Percentiles rank a stretch among this genome's conserved stretches.
Evolutionary conservation across 495 filamentous ascomycete genomes (phyloP).

Genomic region (Penicillium taxi): DNA sequence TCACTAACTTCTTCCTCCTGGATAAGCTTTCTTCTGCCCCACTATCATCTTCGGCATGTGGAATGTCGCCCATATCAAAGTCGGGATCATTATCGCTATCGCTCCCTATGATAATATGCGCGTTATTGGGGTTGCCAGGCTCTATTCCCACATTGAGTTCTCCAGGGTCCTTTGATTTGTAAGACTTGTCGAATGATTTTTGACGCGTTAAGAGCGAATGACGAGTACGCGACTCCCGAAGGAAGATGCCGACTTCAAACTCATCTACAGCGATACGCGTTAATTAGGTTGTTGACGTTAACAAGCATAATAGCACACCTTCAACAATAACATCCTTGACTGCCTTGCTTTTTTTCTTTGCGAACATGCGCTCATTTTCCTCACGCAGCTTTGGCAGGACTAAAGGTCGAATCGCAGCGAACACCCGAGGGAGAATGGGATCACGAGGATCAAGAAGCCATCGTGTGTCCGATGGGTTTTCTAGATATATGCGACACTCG

Average conservation of each 20-base stretch:
- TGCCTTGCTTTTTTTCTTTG: conserved; percentile 58
- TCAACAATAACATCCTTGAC: conserved; percentile 81
- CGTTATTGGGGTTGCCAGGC: conserved; percentile 32
- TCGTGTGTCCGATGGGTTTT: conserved; percentile 71
- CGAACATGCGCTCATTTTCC: conserved; percentile 59
- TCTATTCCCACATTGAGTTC: conserved; percentile 43
- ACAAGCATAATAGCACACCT: conserved; percentile 58
- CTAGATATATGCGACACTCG: conserved; percentile 91
- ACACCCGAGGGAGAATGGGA: conserved; percentile 69
- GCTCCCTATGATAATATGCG: conserved; percentile 37
- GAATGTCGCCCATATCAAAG: conserved; percentile 31
- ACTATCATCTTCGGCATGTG: conserved; percentile 15
- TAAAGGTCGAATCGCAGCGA: conserved; percentile 71
- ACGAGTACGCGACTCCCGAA: conserved; percentile 78
- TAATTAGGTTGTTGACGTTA: no score
- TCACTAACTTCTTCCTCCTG: not conserved
- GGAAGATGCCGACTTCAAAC: conserved; percentile 89
- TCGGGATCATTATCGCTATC: conserved; percentile 33
- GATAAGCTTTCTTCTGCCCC: conserved; percentile 10
- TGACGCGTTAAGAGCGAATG: conserved; percentile 81
- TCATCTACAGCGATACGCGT: no score
- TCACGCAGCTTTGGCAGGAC: conserved; percentile 87
- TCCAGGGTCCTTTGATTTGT: conserved; percentile 47
- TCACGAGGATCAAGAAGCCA: conserved; percentile 71
- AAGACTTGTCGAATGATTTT: conserved; percentile 55